phyloP scores from a whole-genome alignment of 164 flowering plant species.

The Platanus orientalis region DNA sequence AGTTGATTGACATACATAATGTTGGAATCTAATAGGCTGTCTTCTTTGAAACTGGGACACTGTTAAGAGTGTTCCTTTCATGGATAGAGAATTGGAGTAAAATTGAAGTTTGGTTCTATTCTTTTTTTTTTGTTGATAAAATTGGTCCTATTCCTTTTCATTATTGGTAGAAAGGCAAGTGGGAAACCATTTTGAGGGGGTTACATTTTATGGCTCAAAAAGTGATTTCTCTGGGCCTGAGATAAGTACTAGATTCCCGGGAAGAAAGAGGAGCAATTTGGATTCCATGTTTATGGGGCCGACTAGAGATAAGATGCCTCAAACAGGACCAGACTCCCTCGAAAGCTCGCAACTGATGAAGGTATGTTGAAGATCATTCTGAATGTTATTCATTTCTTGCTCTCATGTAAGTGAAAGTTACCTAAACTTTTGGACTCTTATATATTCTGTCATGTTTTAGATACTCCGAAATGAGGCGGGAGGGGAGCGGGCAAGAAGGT shows the following conservation, averaged over 20 bases:
- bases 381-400: background rate
- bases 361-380: conserved; percentile 31
- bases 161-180: conserved; percentile 52
- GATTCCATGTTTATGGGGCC: conserved; percentile 60
- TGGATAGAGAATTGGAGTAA: background rate
- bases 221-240: conserved; percentile 56
- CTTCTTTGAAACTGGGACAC: conserved; percentile 1
- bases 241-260: conserved; percentile 42
- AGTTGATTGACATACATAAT: background rate
- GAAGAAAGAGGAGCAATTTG: conserved; percentile 65
- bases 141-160: conserved; percentile 18
- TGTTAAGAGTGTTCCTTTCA: background rate
- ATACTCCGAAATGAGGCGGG: conserved; percentile 47
- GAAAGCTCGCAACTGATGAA: conserved; percentile 64
- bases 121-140: too few species aligned
- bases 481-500: conserved; percentile 51
- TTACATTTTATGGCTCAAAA: conserved; percentile 60
- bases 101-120: conserved; percentile 18
- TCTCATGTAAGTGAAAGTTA: background rate
- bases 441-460: conserved; percentile 31
- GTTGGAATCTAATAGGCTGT: background rate
- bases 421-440: background rate
- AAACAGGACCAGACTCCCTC: conserved; percentile 40
- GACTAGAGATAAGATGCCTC: conserved; percentile 46
- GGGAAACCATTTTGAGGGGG: conserved; percentile 59